Evolutionary conservation across 805 yeast genomes (phyloP).

Genomic region (Metschnikowia anglica): DNA sequence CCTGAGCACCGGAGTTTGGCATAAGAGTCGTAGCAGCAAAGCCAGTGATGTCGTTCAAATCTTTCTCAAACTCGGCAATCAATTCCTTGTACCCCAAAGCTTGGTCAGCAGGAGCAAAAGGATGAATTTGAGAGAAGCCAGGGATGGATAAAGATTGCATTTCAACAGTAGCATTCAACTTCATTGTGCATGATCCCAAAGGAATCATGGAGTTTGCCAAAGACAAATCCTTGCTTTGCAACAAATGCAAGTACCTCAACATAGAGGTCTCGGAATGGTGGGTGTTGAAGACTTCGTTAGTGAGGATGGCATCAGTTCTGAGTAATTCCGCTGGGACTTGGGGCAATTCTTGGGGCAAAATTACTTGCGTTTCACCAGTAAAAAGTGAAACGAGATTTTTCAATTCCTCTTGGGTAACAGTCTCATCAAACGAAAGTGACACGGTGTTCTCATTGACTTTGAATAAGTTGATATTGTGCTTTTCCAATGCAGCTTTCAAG

Average conservation of each 20-base stretch:
- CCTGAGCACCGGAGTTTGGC: conserved; percentile 99
- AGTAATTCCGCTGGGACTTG: conserved; percentile 46
- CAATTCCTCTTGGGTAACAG: conserved; percentile 66
- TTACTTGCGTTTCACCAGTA: conserved; percentile 36
- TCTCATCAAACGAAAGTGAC: conserved; percentile 88
- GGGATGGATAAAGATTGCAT: conserved; percentile 96
- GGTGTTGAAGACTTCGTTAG: conserved; percentile 76
- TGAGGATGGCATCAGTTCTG: conserved; percentile 60
- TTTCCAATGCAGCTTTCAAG: conserved; percentile 54
- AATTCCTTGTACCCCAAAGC: conserved; percentile 83
- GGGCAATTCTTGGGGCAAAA: conserved; percentile 41
- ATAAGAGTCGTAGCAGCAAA: conserved; percentile 86
- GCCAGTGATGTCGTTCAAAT: conserved; percentile 89
- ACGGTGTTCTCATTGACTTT: conserved; percentile 60
- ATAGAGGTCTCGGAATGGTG: conserved; percentile 95
- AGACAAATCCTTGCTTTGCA: conserved; percentile 86
- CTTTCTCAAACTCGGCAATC: conserved; percentile 73
- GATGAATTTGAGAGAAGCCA: conserved; percentile 84
- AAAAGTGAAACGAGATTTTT: conserved; percentile 57
- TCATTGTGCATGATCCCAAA: conserved; percentile 97
- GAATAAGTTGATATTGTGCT: conserved; percentile 73
- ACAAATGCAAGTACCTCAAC: conserved; percentile 81
- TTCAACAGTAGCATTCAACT: conserved; percentile 90
- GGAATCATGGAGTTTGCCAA: conserved; percentile 97
- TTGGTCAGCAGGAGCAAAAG: conserved; percentile 88